A percentile compares a stretch with the other conserved stretches of the same genome.
Conservation (phyloP, 2,329 filamentous ascomycete species). For the Fusarium praegraminearum region DNA sequence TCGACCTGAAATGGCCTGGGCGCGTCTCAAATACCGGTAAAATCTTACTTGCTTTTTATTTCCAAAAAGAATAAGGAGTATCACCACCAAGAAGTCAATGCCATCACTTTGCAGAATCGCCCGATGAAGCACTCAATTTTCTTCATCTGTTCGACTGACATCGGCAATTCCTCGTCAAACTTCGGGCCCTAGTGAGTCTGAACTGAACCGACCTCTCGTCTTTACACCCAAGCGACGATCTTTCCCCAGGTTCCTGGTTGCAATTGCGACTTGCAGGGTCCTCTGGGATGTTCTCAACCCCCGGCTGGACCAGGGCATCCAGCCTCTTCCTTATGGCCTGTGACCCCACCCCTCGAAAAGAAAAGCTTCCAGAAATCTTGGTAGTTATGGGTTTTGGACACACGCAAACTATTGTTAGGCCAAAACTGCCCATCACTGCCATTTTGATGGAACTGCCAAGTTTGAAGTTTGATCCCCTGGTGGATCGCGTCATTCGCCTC, state of each 20-base stretch:
- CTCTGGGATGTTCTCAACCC: conserved; percentile 10
- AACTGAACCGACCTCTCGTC: conserved; percentile 5
- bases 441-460: conserved; percentile 14
- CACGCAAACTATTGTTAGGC: conserved; percentile 1
- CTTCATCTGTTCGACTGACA: neutral
- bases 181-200: conserved; percentile 1
- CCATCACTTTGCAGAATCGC: conserved; percentile 2
- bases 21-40: conserved; percentile 18
- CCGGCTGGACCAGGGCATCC: conserved; percentile 18
- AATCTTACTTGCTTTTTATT: neutral
- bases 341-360: conserved; percentile 13
- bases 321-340: conserved; percentile 15
- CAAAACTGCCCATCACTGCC: neutral
- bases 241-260: conserved; percentile 14
- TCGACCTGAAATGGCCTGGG: conserved; percentile 4
- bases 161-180: neutral
- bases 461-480: conserved; percentile 8
- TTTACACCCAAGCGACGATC: conserved; percentile 5
- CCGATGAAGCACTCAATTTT: neutral
- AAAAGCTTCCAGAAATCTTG: conserved; percentile 25
- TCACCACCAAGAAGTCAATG: neutral
- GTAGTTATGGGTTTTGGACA: neutral
- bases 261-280: conserved; percentile 14
- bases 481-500: conserved; percentile 2
- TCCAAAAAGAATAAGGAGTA: neutral